Evolutionary conservation across 768 basidiomycete species (phyloP), one percentile per base, ranked within the genome.

Genomic region (Tricholoma furcatifolium): DNA sequence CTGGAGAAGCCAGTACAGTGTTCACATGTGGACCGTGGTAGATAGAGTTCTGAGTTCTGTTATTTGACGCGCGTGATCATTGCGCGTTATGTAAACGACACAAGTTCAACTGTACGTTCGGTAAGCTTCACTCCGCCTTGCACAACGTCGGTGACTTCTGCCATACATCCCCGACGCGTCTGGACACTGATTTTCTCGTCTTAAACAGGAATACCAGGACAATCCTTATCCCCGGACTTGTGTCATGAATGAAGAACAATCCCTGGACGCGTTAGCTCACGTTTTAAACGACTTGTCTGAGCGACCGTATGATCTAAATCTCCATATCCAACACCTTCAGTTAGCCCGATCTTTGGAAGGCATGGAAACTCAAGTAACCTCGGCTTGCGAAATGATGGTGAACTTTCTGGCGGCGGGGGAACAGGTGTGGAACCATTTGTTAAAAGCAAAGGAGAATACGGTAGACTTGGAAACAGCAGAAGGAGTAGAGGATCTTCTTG

Each of bases 391-490:
- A 62, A 85, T 88, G 78, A 73, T 84, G 63, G 68, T 82, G 3
- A 77, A 77, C 48, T 82, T 80, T 59, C 72, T 84, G 57, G 81
- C 88, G 6, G 83, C 79, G 9, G 79, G 80, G 30, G 83, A 88
- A 52, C 81, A 87, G 32, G 77, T 89, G 18, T 93, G 91, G 91
- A 53, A 85, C n/a, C 82, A 83, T 18, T 71, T 91, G 39, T 74
- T 91, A 30, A 71, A 80, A 10, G 69, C 74, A 17, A 87, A 84
- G 65, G 65, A 76, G 43, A 64, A 70, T n/a, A 60, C 72, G 1
- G 73, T 76, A 2, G 72, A 87, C 57, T 50, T 86, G 18, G 72
- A 82, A n/a, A 78, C 78, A 2, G 64, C 69, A 15, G 72, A 77
- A 42, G 82, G 80, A 7, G 70, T 81, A 18, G 60, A 78, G 40